Conservation (phyloP, 2,329 filamentous ascomycete species). For the Fusarium illudens region DNA sequence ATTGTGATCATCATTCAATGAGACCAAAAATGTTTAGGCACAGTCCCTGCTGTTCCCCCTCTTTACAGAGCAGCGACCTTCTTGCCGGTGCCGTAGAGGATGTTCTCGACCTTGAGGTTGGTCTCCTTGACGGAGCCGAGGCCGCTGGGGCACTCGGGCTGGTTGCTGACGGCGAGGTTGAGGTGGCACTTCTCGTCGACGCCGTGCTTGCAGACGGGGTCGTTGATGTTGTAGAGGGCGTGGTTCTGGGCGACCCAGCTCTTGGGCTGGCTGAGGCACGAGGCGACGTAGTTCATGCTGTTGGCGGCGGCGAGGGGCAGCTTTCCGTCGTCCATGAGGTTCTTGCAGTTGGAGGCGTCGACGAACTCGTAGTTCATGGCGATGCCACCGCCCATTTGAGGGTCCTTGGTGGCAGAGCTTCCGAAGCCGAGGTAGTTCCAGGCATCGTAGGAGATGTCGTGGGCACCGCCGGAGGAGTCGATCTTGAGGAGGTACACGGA, state of each 20-base stretch:
- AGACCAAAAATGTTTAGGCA: slow-evolving; percentile 11
- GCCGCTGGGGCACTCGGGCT: slow-evolving; percentile 58
- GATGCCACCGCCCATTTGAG: slow-evolving; percentile 59
- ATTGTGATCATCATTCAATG: slow-evolving; percentile 36
- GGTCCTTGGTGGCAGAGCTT: slow-evolving; percentile 55
- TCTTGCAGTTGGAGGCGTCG: slow-evolving; percentile 56
- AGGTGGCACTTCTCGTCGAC: slow-evolving; percentile 61
- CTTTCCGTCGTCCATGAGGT: slow-evolving; percentile 59
- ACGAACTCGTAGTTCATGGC: slow-evolving; percentile 61
- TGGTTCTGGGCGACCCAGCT: slow-evolving; percentile 64
- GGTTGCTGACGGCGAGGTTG: slow-evolving; percentile 59
- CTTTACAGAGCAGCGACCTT: slow-evolving; percentile 37
- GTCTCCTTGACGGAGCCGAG: slow-evolving; percentile 48
- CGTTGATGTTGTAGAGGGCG: slow-evolving; percentile 62
- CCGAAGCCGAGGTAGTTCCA: slow-evolving; percentile 67
- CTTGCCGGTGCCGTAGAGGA: slow-evolving; percentile 60
- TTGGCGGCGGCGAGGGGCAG: slow-evolving; percentile 64
- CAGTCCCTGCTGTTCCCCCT: background rate
- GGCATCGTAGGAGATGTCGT: slow-evolving; percentile 69
- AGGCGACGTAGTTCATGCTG: slow-evolving; percentile 63
- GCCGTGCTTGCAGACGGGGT: slow-evolving; percentile 59
- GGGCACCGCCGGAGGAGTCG: slow-evolving; percentile 63
- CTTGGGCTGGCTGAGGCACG: slow-evolving; percentile 54
- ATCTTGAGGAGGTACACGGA: slow-evolving; percentile 66
- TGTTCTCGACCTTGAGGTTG: slow-evolving; percentile 57